These are phyloP conservation scores for Claviceps lovelessii DNA, from an alignment of 2,329 filamentous ascomycete genomes.

Conservation along the genomic window DNA sequence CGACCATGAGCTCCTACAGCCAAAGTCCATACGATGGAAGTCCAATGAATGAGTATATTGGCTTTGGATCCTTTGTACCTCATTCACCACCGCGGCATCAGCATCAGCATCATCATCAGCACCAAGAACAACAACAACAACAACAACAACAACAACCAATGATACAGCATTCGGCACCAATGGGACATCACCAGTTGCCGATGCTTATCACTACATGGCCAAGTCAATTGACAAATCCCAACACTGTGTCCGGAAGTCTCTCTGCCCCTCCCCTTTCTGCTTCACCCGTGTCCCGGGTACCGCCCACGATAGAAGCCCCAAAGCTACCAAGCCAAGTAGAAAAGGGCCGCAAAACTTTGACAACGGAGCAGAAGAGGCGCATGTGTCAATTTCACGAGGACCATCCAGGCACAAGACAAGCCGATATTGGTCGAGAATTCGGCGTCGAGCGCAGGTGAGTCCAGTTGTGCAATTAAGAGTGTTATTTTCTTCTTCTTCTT, in stretches of 20 bases:
- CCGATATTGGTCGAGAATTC: conserved; percentile 89
- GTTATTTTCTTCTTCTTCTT: no score
- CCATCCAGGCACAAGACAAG: conserved; percentile 82
- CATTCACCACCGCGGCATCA: conserved; percentile 24
- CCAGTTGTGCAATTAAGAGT: neutral
- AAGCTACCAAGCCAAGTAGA: conserved; percentile 26
- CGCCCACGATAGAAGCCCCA: conserved; percentile 25
- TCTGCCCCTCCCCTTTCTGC: conserved; percentile 45
- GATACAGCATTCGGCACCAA: conserved; percentile 22
- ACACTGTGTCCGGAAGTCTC: conserved; percentile 37
- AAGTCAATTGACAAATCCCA: conserved; percentile 64
- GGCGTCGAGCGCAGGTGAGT: conserved; percentile 91
- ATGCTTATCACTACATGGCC: conserved; percentile 67
- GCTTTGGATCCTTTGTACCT: conserved; percentile 40
- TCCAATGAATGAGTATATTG: conserved; percentile 52
- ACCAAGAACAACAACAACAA: conserved; percentile 2
- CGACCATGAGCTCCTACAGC: conserved; percentile 46
- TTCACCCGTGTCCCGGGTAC: conserved; percentile 37
- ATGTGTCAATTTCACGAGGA: conserved; percentile 94
- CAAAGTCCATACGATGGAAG: conserved; percentile 38
- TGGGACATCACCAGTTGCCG: conserved; percentile 46
- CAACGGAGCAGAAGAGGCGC: conserved; percentile 71
- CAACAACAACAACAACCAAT: conserved; percentile 17
- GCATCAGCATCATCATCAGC: conserved; percentile 7
- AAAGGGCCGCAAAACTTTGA: conserved; percentile 73